Evolutionary conservation across 2,329 filamentous ascomycete genomes (phyloP), one percentile per base, ranked within the genome.

Genomic region (Didymella glomerata): DNA sequence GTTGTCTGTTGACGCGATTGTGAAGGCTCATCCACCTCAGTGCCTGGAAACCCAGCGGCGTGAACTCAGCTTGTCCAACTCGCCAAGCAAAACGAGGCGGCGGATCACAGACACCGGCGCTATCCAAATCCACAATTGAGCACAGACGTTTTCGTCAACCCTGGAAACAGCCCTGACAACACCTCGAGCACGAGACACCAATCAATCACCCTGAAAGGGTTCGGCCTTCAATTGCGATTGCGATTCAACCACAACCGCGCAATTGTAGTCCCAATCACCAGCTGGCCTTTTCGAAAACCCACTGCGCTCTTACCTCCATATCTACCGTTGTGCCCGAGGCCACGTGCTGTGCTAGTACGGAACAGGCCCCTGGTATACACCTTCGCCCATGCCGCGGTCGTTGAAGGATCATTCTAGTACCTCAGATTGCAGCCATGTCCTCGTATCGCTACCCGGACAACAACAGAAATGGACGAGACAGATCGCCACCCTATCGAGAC

Each of bases 401-500:
- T 34, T 22, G 40, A 51, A 54, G 25, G 10, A 28, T 45, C 14
- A 16, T 13, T 16, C 45, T 30, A 34, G 44, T 40, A 28, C 24
- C 14, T 36, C 45, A 49, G 48, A 38, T 44, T 48, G 50, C 38
- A 60, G 63, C 32, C 41, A 76, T 77, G 75, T 76, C 75, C 62
- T 70, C 73, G 48, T 73, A 70, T 54, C 69, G 73, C 49, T 75
- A 76, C 60, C 68, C 70, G 54, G 73, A 76, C 66, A 74, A 64
- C 65, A 71, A 61, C 69, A 66, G 74, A 67, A 77, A 75, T 62
- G 68, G 79, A 56, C 79, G 80, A 67, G 80, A 79, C 64, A 74
- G 77, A 53, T 78, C 79, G 16, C 79, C 80, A 36, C 79, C 79
- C 20, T 92, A 92, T 69, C 83, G 83, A 64, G 90, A 93, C 73